phyloP scores from a whole-genome alignment of 345 rosid species.

The Leavenworthia alabamica region DNA sequence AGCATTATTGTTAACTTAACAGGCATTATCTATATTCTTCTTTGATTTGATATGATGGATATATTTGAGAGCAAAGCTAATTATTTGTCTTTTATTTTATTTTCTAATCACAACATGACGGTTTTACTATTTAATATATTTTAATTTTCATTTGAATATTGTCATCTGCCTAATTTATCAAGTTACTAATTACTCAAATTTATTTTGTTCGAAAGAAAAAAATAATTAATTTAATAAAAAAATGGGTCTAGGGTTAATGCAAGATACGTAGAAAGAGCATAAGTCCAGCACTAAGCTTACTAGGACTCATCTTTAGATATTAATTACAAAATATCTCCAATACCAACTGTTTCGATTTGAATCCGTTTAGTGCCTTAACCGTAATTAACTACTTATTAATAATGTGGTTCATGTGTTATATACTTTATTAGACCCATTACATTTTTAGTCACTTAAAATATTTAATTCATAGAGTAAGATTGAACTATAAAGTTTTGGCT shows the following conservation, averaged over 20 bases:
- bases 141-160: no score
- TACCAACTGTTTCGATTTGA: constrained; percentile 1
- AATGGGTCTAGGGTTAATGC: constrained; percentile 12
- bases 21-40: no score
- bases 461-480: not conserved
- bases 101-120: no score
- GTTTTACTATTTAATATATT: not conserved
- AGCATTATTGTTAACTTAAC: no score
- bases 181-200: no score
- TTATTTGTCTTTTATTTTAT: no score
- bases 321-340: not conserved
- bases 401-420: not conserved
- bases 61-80: no score
- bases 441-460: no score
- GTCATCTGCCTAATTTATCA: no score
- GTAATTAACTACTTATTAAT: not conserved
- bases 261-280: constrained; percentile 27
- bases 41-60: no score
- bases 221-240: not conserved
- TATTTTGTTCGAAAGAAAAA: no score
- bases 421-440: not conserved
- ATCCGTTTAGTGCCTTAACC: not conserved
- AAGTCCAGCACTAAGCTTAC: constrained; percentile 24
- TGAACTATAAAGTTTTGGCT: no score
- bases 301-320: not conserved